phyloP scores from a whole-genome alignment of 768 basidiomycete genomes.

The Russula compacta region DNA sequence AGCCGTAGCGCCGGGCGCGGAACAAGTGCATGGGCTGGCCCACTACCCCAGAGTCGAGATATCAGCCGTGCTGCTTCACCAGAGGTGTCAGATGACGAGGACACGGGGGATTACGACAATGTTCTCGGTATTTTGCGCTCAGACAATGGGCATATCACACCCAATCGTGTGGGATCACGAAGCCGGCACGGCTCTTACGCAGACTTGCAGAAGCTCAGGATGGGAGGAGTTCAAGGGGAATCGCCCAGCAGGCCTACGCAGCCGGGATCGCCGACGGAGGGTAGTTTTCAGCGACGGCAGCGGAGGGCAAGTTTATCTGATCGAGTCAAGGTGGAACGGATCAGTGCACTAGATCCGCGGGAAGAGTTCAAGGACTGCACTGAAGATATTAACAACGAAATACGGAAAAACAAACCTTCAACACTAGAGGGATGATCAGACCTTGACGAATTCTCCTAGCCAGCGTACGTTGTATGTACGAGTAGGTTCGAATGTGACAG shows the following conservation, averaged over 20 bases:
- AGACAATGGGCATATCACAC: slow-evolving; percentile 35
- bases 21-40: slow-evolving; percentile 81
- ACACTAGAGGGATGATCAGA: not conserved
- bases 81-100: slow-evolving; percentile 77
- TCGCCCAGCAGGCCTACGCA: slow-evolving; percentile 13
- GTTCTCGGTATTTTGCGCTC: slow-evolving; percentile 58
- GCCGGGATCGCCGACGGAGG: slow-evolving; percentile 27
- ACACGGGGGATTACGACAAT: slow-evolving; percentile 86
- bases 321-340: slow-evolving; percentile 50
- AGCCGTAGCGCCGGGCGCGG: slow-evolving; percentile 61
- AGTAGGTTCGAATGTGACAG: not conserved
- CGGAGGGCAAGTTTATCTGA: slow-evolving; percentile 58
- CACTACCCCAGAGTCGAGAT: slow-evolving; percentile 41
- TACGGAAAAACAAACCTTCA: slow-evolving; percentile 29
- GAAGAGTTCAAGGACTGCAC: slow-evolving; percentile 61
- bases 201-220: slow-evolving; percentile 63
- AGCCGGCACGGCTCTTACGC: slow-evolving; percentile 71
- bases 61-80: slow-evolving; percentile 59
- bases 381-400: slow-evolving; percentile 57
- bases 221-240: slow-evolving; percentile 22
- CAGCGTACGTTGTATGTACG: not conserved
- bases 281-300: slow-evolving; percentile 35
- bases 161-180: slow-evolving; percentile 34
- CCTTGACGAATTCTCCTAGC: slow-evolving; percentile 22
- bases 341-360: slow-evolving; percentile 47